These are phyloP conservation scores for Circinella minor DNA, from an alignment of 371 early-diverging fungal species.

Conservation along the genomic window DNA sequence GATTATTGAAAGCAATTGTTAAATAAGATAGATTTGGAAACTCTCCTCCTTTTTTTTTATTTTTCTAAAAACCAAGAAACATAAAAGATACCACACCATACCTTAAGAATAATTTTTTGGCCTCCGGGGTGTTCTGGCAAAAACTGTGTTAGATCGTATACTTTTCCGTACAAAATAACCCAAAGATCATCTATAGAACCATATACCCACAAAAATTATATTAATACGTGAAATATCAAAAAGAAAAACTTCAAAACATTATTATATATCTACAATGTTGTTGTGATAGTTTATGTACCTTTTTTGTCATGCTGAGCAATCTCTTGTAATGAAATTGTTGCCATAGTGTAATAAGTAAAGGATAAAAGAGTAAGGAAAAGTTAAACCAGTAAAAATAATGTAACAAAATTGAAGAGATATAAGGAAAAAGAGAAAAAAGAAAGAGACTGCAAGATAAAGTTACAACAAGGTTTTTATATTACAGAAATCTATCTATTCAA, in stretches of 20 bases:
- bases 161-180: conserved; percentile 83
- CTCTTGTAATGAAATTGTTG: conserved; percentile 49
- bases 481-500: no score
- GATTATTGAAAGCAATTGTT: no score
- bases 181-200: conserved; percentile 68
- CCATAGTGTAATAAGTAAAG: conserved; percentile 20
- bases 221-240: neutral
- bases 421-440: conserved; percentile 6
- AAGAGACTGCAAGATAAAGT: conserved; percentile 7
- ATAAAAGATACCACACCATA: no score
- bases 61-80: no score
- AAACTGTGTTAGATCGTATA: conserved; percentile 86
- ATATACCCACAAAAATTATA: no score
- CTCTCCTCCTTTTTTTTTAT: no score
- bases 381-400: no score
- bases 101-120: conserved; percentile 64
- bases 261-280: neutral
- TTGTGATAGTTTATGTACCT: conserved; percentile 21
- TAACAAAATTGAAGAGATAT: no score
- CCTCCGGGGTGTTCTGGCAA: conserved; percentile 72
- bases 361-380: no score
- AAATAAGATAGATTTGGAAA: no score
- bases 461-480: neutral
- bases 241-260: neutral
- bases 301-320: conserved; percentile 74